A percentile compares a stretch with the other conserved stretches of the same genome.
Conservation (phyloP, 2,329 filamentous ascomycete genomes). For the Penicillium olsonii region DNA sequence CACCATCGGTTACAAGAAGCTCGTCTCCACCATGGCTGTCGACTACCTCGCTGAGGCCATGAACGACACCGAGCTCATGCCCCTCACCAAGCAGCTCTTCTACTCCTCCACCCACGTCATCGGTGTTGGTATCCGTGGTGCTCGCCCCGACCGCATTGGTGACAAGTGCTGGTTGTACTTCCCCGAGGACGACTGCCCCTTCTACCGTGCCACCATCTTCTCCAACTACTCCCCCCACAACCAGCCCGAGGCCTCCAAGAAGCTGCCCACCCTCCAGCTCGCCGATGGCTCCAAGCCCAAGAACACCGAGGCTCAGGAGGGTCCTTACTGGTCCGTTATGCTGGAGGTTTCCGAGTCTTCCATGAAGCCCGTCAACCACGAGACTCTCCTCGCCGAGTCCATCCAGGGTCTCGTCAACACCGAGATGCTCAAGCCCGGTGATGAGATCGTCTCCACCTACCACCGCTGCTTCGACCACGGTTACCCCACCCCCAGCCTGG, state of each 20-base stretch:
- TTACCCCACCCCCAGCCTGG: slow-evolving; percentile 91
- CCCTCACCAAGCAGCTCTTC: slow-evolving; percentile 85
- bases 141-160: slow-evolving; percentile 89
- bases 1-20: slow-evolving; percentile 85
- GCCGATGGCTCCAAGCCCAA: slow-evolving; percentile 81
- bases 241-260: slow-evolving; percentile 79
- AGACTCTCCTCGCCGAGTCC: slow-evolving; percentile 81
- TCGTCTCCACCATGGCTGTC: slow-evolving; percentile 94
- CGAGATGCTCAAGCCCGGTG: slow-evolving; percentile 84
- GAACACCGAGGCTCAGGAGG: slow-evolving; percentile 72
- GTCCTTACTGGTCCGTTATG: slow-evolving; percentile 99
- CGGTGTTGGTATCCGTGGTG: slow-evolving; percentile 89
- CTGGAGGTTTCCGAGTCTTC: slow-evolving; percentile 93
- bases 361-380: slow-evolving; percentile 89
- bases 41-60: slow-evolving; percentile 86
- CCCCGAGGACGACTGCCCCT: slow-evolving; percentile 97
- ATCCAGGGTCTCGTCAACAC: slow-evolving; percentile 98
- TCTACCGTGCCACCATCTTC: slow-evolving; percentile 99
- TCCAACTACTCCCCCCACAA: slow-evolving; percentile 99
- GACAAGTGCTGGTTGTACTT: slow-evolving; percentile 99
- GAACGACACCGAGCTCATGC: slow-evolving; percentile 80
- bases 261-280: slow-evolving; percentile 81
- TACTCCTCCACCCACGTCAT: slow-evolving; percentile 98
- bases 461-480: slow-evolving; percentile 97
- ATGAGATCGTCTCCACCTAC: slow-evolving; percentile 98